These are phyloP conservation scores for Alternaria tenuissima DNA, from an alignment of 2,329 filamentous ascomycete species.

Conservation along the genomic window DNA sequence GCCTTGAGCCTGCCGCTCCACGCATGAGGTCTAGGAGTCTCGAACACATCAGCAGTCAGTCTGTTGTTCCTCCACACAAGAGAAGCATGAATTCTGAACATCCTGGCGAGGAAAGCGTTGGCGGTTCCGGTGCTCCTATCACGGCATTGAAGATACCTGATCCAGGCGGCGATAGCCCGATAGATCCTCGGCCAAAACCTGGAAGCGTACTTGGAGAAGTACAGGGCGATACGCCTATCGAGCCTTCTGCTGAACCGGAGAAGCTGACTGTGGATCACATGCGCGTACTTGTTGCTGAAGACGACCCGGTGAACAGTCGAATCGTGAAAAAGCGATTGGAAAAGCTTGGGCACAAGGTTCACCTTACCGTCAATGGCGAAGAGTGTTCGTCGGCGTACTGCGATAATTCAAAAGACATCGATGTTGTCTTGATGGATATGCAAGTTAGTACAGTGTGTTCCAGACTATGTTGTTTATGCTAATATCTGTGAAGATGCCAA, in stretches of 20 bases:
- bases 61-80: constrained; percentile 36
- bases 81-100: constrained; percentile 55
- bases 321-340: constrained; percentile 82
- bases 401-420: constrained; percentile 69
- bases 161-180: constrained; percentile 35
- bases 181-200: constrained; percentile 14
- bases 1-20: constrained; percentile 22
- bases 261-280: constrained; percentile 56
- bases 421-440: constrained; percentile 91
- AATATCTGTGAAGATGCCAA: constrained; percentile 75
- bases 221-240: constrained; percentile 23
- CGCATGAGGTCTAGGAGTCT: constrained; percentile 38
- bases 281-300: constrained; percentile 80
- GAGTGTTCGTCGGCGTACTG: constrained; percentile 78
- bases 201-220: constrained; percentile 45
- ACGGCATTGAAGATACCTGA: constrained; percentile 59
- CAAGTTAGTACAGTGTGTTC: constrained; percentile 67
- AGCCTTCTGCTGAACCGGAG: constrained; percentile 19
- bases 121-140: constrained; percentile 54
- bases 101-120: constrained; percentile 52
- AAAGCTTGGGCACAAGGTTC: constrained; percentile 75
- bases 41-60: constrained; percentile 24
- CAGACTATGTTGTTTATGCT: background rate
- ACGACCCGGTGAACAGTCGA: constrained; percentile 86
- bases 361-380: constrained; percentile 81